Percentiles rank a stretch among this genome's conserved stretches.
phyloP scores from a whole-genome alignment of 108 stramenopile species.

The Cyclotella sp. region DNA sequence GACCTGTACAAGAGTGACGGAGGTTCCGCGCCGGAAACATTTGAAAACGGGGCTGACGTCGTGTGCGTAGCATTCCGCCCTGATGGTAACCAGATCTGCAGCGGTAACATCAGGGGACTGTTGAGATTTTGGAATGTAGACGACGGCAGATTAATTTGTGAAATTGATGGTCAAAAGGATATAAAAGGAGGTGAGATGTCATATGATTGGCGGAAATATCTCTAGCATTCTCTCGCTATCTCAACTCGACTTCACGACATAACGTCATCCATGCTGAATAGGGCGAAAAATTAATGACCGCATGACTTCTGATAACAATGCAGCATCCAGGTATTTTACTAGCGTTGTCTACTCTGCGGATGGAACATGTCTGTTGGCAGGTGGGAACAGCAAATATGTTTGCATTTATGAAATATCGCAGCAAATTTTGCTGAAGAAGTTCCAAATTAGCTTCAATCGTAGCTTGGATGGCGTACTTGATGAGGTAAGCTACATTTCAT shows the following conservation, averaged over 20 bases:
- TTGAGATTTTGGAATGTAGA: conserved; percentile 94
- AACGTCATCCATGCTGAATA: conserved; percentile 15
- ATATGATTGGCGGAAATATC: background rate
- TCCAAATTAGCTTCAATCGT: conserved; percentile 97
- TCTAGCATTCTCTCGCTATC: background rate
- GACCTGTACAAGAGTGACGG: conserved; percentile 89
- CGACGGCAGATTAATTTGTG: conserved; percentile 75
- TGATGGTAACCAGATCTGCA: conserved; percentile 94
- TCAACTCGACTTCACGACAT: background rate
- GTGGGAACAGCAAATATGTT: conserved; percentile 97
- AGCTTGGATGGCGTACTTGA: conserved; percentile 91
- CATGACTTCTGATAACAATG: conserved; percentile 90
- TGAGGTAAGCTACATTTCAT: conserved; percentile 61
- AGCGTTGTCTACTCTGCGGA: conserved; percentile 97
- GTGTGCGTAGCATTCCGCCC: conserved; percentile 94
- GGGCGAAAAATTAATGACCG: conserved; percentile 89
- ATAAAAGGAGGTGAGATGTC: conserved; percentile 74
- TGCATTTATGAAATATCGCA: conserved; percentile 97
- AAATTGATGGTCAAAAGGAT: conserved; percentile 92
- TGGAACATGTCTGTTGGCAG: conserved; percentile 94
- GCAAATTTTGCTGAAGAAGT: conserved; percentile 96
- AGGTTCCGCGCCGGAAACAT: conserved; percentile 84
- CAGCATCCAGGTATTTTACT: conserved; percentile 93
- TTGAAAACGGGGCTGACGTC: conserved; percentile 94
- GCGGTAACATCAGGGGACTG: conserved; percentile 93